Evolutionary conservation across 2,329 filamentous ascomycete genomes (phyloP), one percentile per base, ranked within the genome.

Genomic region (Stemphylium beticola): DNA sequence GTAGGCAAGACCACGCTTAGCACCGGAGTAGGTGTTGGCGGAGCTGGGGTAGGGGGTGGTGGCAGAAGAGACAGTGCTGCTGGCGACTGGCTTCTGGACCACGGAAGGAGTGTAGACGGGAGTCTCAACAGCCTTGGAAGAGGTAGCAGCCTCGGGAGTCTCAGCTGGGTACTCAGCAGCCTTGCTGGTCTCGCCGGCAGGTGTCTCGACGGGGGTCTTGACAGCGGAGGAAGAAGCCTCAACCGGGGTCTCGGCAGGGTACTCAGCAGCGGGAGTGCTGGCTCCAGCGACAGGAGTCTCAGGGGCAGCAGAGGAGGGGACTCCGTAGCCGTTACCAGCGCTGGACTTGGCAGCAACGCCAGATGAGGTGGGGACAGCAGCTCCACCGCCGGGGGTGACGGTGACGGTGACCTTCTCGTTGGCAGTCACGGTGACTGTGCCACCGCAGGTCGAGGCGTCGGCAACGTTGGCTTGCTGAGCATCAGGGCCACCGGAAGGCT

Each of bases 1-100:
- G 83, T 87, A 91, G 45, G 84, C 84, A 44, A 90, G 75, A 75
- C 88, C 88, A 71, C 87, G 86, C 84, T 89, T 88, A 65, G 73
- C 71, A 48, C 69, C 71, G 22, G 65, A 70, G 66, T 69, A 68
- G 31, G 65, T 60, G 36, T 66, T 65, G 17, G 65, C 58, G 38
- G 56, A 41, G n/a, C 58, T 59, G 39, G 67, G 53, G 17, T 55
- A 50, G 20, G 60, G 51, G 20, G 68, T 49, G 11, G 61, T 44
- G 6, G 20, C 15, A 24, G 65, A 61, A 17, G 65, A 54, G 12
- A 52, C 57, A 33, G 60, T 44, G 39, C 47, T 34, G 55, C 45
- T 57, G 9, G 50, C 45, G 14, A 51, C 43, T 6, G 54, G 57
- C 58, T 58, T 44, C 24, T 54, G 60, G 48, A 56, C 17, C 15